Base-by-base conservation (phyloP, 768 basidiomycete species). In the Piloderma croceum region DNA sequence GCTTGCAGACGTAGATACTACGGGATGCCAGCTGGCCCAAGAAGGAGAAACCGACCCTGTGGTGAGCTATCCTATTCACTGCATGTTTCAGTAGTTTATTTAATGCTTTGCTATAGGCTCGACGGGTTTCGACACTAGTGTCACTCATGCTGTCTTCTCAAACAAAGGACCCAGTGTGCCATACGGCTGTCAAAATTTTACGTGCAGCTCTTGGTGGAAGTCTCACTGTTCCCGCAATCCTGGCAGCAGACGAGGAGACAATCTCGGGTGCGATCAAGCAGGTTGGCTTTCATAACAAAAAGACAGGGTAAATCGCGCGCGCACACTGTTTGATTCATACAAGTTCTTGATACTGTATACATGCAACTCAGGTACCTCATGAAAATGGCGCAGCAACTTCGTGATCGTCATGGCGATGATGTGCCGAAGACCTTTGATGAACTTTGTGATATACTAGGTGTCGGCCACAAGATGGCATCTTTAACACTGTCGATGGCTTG, bases 381-480 rank as follows among this genome's bases (percentile, higher is more conserved):
- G 53, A 73, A 80, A 53, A 74, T 90, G 0, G 85, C 91, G 0
- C 65, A 74, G 43, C 70, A 68, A 32, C 68, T 96, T 7, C 66
- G 71, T 13, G 82, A 89, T 42, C 72, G 81, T 0, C 90, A 89
- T 44, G 72, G 74, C 34, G 82, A 81, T 2, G 92, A 97, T 45
- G 82, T 98, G 0, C 94, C 94, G 0, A 80, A 84, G 56, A 92
- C 90, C 0, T 78, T 84, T 3, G 91, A 91, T 25, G 89, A 88
- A 29, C 68, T 99, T 7, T 89, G 90, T 49, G 83, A 83, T 5
- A 63, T 98, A 9, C 81, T 81, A 2, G 94, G 94, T 0, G 92
- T 97, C 0, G 94, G 94, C 0, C 94, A 92, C 0, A 98, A 99
- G 61, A 96, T 98, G 91, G 90, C 90, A 1, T 94, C 89, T 62